Evolutionary conservation across 371 early-diverging fungal species (phyloP).

Genomic region (Smittium culicis): DNA sequence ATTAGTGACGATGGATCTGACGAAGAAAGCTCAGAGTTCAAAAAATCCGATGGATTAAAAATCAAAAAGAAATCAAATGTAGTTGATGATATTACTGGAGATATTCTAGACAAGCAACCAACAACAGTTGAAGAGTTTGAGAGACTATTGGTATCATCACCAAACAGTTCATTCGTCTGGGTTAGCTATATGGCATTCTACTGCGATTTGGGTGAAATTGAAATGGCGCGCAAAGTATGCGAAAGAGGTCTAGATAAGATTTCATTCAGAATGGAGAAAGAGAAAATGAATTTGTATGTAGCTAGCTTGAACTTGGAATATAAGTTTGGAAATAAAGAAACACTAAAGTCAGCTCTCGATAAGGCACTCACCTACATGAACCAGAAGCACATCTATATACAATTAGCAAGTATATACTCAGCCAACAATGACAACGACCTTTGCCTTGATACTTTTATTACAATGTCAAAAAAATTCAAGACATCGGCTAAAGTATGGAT

Average conservation of each 20-base stretch:
- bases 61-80: conserved; percentile 24
- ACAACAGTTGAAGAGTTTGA: conserved; percentile 55
- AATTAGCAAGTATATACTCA: conserved; percentile 78
- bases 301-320: conserved; percentile 89
- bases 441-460: conserved; percentile 57
- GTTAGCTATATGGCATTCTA: conserved; percentile 96
- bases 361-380: conserved; percentile 68
- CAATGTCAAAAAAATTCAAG: conserved; percentile 70
- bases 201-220: conserved; percentile 73
- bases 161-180: conserved; percentile 92
- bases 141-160: conserved; percentile 76
- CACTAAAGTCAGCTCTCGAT: conserved; percentile 63
- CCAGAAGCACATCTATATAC: conserved; percentile 72
- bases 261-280: conserved; percentile 79
- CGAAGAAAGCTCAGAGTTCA: conserved; percentile 14
- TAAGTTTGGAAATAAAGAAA: conserved; percentile 69
- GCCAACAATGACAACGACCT: conserved; percentile 58
- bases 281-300: conserved; percentile 90
- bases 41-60: conserved; percentile 7
- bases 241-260: conserved; percentile 90
- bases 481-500: conserved; percentile 82
- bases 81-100: conserved; percentile 33
- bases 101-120: conserved; percentile 35
- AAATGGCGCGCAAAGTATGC: conserved; percentile 79
- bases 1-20: conserved; percentile 12